phyloP scores from a whole-genome alignment of 176 grass and related monocot genomes.

The Carex parvula region DNA sequence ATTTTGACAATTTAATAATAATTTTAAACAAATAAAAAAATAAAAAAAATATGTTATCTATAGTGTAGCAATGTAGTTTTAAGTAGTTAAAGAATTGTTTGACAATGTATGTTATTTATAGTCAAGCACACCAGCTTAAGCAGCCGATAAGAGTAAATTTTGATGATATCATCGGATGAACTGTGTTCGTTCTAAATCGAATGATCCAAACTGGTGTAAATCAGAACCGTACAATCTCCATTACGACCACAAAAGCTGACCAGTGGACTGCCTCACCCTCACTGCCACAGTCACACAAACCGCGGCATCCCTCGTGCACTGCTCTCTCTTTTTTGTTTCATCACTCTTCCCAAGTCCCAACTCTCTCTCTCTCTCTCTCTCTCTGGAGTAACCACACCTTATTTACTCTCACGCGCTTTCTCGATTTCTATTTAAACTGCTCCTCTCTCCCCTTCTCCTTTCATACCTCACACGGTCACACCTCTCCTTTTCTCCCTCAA shows the following conservation, averaged over 20 bases:
- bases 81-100: too few species aligned
- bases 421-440: constrained; percentile 11
- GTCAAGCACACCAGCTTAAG: too few species aligned
- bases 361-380: too few species aligned
- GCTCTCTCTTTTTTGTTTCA: not conserved
- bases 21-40: too few species aligned
- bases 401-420: constrained; percentile 13
- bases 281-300: not conserved
- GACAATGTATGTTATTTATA: too few species aligned
- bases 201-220: not conserved
- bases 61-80: too few species aligned
- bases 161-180: not conserved
- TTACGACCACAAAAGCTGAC: not conserved
- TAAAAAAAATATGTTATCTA: too few species aligned
- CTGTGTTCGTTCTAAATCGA: too few species aligned
- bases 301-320: constrained; percentile 11
- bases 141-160: not conserved
- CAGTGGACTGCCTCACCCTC: not conserved
- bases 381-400: not conserved
- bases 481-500: not conserved
- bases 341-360: not conserved
- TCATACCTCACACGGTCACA: not conserved
- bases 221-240: not conserved
- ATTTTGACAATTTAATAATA: too few species aligned
- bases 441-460: not conserved